These are phyloP conservation scores for Cerioporus squamosus DNA, from an alignment of 1,284 basidiomycete species.

Conservation along the genomic window DNA sequence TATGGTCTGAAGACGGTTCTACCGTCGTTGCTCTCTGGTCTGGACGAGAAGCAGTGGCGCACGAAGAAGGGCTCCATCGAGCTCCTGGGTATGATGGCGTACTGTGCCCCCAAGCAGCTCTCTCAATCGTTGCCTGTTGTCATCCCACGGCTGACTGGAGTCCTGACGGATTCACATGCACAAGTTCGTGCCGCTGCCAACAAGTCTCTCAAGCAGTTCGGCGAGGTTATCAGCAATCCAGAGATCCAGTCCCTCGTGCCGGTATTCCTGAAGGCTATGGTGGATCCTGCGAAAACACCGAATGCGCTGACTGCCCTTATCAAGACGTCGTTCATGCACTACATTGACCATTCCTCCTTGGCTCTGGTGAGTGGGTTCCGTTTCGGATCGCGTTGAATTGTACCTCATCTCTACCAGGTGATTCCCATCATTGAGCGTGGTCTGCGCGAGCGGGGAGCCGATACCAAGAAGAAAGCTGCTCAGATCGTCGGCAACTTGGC, in stretches of 20 bases:
- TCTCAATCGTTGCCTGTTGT: slow-evolving; percentile 96
- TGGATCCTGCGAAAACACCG: slow-evolving; percentile 93
- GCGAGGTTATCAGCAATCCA: slow-evolving; percentile 93
- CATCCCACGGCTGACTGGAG: slow-evolving; percentile 93
- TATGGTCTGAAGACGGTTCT: slow-evolving; percentile 96
- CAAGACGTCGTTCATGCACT: slow-evolving; percentile 97
- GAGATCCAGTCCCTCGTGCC: slow-evolving; percentile 94
- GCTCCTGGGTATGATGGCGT: slow-evolving; percentile 98
- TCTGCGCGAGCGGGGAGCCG: slow-evolving; percentile 88
- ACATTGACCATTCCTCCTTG: slow-evolving; percentile 98
- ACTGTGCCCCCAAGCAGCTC: slow-evolving; percentile 95
- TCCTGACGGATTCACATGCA: slow-evolving; percentile 96
- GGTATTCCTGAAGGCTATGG: slow-evolving; percentile 93
- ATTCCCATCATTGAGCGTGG: slow-evolving; percentile 97
- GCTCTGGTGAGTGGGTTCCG: slow-evolving; percentile 72
- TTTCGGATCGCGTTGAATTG: not conserved
- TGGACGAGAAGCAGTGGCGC: slow-evolving; percentile 99
- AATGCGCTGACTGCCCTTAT: slow-evolving; percentile 84
- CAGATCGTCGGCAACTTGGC: slow-evolving; percentile 98
- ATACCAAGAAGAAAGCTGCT: slow-evolving; percentile 94
- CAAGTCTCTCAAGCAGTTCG: slow-evolving; percentile 96
- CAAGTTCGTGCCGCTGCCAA: slow-evolving; percentile 96
- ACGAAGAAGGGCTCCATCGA: slow-evolving; percentile 99
- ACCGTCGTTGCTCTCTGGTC: slow-evolving; percentile 86
- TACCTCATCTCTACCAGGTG: slow-evolving; percentile 54